Percentiles rank a stretch among this genome's conserved stretches.
Conservation (phyloP, 331 rosid genomes). For the Malus hybrid region DNA sequence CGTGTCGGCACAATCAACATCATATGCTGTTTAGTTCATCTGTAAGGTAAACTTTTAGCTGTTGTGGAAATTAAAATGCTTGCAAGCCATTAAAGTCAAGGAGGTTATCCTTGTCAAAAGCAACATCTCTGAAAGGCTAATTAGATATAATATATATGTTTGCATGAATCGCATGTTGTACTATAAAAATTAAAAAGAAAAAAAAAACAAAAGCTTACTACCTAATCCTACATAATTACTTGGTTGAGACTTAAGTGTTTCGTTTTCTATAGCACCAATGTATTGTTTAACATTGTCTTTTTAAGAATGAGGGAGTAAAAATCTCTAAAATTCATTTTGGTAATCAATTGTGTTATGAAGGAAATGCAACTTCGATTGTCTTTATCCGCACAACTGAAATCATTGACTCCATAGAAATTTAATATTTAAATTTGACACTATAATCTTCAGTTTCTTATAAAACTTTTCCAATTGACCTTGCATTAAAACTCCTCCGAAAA, state of each 20-base stretch:
- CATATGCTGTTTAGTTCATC: neutral
- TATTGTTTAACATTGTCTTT: neutral
- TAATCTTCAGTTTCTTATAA: too few species aligned
- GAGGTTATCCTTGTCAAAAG: neutral
- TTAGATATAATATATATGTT: neutral
- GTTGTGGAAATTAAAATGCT: slow-evolving; percentile 11
- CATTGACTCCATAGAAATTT: too few species aligned
- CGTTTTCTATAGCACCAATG: neutral
- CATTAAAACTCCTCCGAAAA: too few species aligned
- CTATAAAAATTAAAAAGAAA: neutral
- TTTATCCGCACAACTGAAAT: too few species aligned
- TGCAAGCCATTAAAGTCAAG: slow-evolving; percentile 14
- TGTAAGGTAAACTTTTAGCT: slow-evolving; percentile 4
- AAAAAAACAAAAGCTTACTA: neutral
- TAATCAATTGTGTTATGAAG: too few species aligned
- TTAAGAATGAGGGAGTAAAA: neutral
- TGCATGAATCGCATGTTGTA: neutral
- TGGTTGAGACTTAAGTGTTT: neutral
- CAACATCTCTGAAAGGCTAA: neutral
- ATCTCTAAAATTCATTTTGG: too few species aligned
- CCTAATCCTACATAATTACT: neutral
- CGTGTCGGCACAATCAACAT: slow-evolving; percentile 7
- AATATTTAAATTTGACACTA: too few species aligned
- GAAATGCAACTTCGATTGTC: too few species aligned
- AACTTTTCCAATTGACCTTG: too few species aligned